A percentile compares a stretch with the other conserved stretches of the same genome.
These are phyloP conservation scores for Phytophthora hybrid DNA, from an alignment of 352 stramenopile genomes.

Conservation along the genomic window DNA sequence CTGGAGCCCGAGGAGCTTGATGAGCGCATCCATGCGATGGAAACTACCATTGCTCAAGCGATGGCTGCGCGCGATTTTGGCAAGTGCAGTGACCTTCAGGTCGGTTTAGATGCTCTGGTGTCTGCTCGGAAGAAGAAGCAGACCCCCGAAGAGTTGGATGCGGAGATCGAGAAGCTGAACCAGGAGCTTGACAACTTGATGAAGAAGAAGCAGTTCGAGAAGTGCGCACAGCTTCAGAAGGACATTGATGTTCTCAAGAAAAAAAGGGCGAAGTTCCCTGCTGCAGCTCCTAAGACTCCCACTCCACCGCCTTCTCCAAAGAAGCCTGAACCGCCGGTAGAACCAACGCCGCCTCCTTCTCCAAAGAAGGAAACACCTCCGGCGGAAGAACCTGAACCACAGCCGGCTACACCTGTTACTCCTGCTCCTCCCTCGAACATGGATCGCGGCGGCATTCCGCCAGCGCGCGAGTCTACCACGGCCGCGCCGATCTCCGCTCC, in stretches of 20 bases:
- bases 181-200: constrained; percentile 70
- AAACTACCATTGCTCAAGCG: constrained; percentile 71
- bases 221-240: constrained; percentile 86
- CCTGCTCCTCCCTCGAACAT: constrained; percentile 45
- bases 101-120: constrained; percentile 73
- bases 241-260: constrained; percentile 87
- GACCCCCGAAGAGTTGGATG: constrained; percentile 84
- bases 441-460: constrained; percentile 38
- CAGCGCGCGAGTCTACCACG: constrained; percentile 19
- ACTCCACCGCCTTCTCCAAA: constrained; percentile 45
- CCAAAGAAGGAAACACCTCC: constrained; percentile 32
- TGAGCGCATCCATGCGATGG: constrained; percentile 76
- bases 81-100: constrained; percentile 76
- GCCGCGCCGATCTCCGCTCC: constrained; percentile 57
- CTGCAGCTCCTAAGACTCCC: constrained; percentile 36
- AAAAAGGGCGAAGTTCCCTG: constrained; percentile 65
- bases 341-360: constrained; percentile 35
- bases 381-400: constrained; percentile 20
- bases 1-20: constrained; percentile 85
- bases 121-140: constrained; percentile 87
- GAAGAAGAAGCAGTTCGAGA: constrained; percentile 88
- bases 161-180: constrained; percentile 81
- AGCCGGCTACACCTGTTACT: constrained; percentile 16
- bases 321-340: constrained; percentile 42
- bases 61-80: constrained; percentile 87